A percentile compares a stretch with the other conserved stretches of the same genome.
phyloP scores from a whole-genome alignment of 345 rosid genomes.

The Eucalyptus melliodora region DNA sequence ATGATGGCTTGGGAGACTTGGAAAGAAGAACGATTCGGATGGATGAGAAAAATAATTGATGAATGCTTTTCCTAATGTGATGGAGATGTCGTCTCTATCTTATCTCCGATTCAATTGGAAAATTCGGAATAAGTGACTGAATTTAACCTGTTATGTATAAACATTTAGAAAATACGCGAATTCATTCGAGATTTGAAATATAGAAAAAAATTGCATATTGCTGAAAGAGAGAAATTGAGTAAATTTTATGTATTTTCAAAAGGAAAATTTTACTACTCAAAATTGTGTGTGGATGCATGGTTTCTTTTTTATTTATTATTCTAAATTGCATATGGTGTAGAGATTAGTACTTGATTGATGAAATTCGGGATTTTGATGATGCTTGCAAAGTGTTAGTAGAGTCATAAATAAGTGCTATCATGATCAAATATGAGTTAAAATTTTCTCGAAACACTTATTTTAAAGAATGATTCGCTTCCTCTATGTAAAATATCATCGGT shows the following conservation, averaged over 20 bases:
- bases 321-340: no score
- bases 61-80: neutral
- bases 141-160: neutral
- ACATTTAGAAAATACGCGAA: accelerated
- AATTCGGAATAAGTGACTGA: accelerated
- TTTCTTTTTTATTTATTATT: no score
- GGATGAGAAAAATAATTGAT: neutral
- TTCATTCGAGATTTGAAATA: neutral
- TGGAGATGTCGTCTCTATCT: neutral
- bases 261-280: no score
- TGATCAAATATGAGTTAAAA: no score
- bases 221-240: neutral
- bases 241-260: accelerated
- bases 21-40: neutral
- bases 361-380: no score
- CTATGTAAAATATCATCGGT: accelerated
- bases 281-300: accelerated
- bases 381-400: no score
- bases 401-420: accelerated
- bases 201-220: accelerated
- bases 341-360: no score
- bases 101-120: neutral
- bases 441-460: accelerated
- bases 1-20: neutral
- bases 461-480: no score